Evolutionary conservation across 2,329 filamentous ascomycete species (phyloP), one percentile per base, ranked within the genome.

Genomic region (Phyllosticta ampelicida): DNA sequence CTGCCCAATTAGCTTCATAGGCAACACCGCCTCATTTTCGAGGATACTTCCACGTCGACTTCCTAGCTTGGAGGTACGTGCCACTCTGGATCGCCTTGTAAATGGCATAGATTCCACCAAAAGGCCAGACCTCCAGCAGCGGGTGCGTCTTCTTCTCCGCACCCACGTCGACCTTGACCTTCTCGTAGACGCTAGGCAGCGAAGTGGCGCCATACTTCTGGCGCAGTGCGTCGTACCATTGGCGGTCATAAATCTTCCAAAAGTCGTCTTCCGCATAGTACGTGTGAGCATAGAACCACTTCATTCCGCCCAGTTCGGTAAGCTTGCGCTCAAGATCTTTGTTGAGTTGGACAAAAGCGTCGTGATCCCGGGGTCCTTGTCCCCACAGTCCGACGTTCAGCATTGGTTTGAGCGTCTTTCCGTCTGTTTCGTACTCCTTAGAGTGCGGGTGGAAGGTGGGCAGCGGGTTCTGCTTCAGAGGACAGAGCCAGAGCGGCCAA

Each of bases 321-420:
- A 87, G 75, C 58, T 80, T 81, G 9, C 74, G 71, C 70, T 88
- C 86, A 1, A 89, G 73, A 0, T 75, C 75, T 0, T 82, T 77
- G 67, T 88, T 88, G 54, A 75, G 72, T 1, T 66, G 63, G 9
- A 86, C 72, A 54, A 80, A 81, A 8, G 64, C 61, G 9, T 48
- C 11, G 5, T 52, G 30, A 36, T 56, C 20, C 6, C 29, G 21
- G 3, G 49, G 29, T 6, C 49, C 49, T 9, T 48, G 19, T 83
- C 89, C 89, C 89, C 89, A 95, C 19, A 95, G 79, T 21, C 81
- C 80, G 49, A 84, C 74, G 62, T 83, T 84, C 52, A 82, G 72
- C 64, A 80, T 29, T 2, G 49, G 52, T 26, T 50, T 19, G 6
- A 50, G 36, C 3, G 49, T 52, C 20, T 48, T 18, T 5, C 29